Evolutionary conservation across 768 basidiomycete genomes (phyloP), one percentile per base, ranked within the genome.

Genomic region (Mycena metata): DNA sequence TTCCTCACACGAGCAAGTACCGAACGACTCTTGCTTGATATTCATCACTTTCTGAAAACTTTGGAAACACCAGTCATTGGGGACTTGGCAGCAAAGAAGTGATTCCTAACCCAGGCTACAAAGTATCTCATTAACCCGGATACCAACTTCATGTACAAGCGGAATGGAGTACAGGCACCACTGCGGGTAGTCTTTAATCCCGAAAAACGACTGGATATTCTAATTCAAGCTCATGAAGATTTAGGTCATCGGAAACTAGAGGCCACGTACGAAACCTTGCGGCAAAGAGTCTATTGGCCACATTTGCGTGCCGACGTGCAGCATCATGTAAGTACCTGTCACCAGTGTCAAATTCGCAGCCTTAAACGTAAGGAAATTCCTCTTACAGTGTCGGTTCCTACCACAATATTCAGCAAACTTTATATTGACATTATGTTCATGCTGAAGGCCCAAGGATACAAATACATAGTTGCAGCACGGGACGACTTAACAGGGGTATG

Each of bases 291-390:
- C 1, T 60, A 35, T n/a, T 60, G 59, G 59, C 59, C 59, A 39
- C 59, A 60, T 21, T 24, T 60, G 13, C 45, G 59, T 4, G 59
- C 59, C 0, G 71, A 79, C n/a, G 42, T 80, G 0, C 49, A 69
- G 5, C 74, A 75, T 50, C 74, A 74, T 51, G 67, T 79, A 0
- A 41, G 63, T 24, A 77, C 79, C 0, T 80, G 79, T 47, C 70
- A 74, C 19, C 24, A 70, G 12, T 80, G 79, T 24, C 79, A 79
- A 60, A 47, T 69, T 1, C 70, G 70, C 9, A 60, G 49, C 16
- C 58, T 57, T 0, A 42, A 64, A 9, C 50, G 60, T 17, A 26
- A 74, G 4, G 55, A 72, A 10, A 73, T 64, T 24, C 72, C 74
- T 0, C 72, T 71, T 0, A 71, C 64, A 0, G 69, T 73, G 0